Evolutionary conservation across 2,329 filamentous ascomycete genomes (phyloP), one percentile per base, ranked within the genome.

Genomic region (Coniochaeta ligniaria): DNA sequence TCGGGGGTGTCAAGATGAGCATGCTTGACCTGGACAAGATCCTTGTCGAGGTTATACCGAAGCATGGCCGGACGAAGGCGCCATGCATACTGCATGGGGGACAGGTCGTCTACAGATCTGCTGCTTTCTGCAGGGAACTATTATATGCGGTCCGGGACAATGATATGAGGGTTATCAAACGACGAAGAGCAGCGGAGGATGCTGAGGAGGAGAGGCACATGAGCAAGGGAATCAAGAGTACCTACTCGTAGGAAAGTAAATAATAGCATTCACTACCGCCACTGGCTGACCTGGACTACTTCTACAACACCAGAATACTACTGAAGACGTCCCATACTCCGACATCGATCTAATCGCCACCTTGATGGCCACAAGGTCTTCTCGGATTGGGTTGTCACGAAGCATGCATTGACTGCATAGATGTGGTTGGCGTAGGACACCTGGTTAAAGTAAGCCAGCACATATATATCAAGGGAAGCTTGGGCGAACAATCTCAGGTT

Each of bases 11-110:
- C 3, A 81, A 83, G 64, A 91, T 88, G 60, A 86, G 80, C 66
- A 81, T 92, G 78, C 76, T 83, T 75, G 87, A 96, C 70, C 77
- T 98, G 62, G 92, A 98, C 72, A 84, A 87, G 66, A 72, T 98
- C 45, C 78, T 99, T 43, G 83, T 97, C 2, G 89, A 92, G 56
- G 80, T 96, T 41, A 92, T n/a, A n/a, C 17, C 17, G 38, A 41
- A 11, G 16, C 38, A n/a, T 5, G 11, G 38, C 16, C 38, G 38
- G 17, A 41, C 6, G 38, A 41, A n/a, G 38, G 6, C 38, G n/a
- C 17, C 16, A n/a, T n/a, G 16, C 11, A 9, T n/a, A 9, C 38
- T 3, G 35, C 35, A 36, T 41, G 38, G 16, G 3, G 38, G 38
- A n/a, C 43, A 8, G 20, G 43, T 22, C 2, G 8, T 22, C 9